Evolutionary conservation across 176 grass and related monocot species (phyloP).

Genomic region (Ensete ventricosum): DNA sequence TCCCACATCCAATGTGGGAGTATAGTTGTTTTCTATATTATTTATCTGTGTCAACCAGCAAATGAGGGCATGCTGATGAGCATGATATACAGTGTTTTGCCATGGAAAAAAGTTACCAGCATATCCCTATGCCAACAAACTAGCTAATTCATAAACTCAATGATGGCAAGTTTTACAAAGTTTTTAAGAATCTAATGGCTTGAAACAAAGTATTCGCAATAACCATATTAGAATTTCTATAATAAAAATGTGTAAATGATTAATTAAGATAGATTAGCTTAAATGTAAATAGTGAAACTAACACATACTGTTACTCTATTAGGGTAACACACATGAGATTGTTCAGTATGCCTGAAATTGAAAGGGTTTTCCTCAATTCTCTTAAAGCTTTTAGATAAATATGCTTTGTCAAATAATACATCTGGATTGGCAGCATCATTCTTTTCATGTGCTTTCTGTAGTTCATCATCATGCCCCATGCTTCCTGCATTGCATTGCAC

Average conservation of each 20-base stretch:
- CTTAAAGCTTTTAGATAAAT: not conserved
- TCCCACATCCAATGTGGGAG: no score
- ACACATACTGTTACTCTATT: not conserved
- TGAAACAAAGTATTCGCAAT: not conserved
- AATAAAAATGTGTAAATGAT: not conserved
- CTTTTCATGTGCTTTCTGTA: slow-evolving; percentile 10
- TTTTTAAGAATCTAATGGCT: not conserved
- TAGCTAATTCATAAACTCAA: not conserved
- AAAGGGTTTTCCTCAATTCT: not conserved
- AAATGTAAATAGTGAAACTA: slow-evolving; percentile 4
- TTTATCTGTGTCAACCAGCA: no score
- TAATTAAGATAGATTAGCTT: not conserved
- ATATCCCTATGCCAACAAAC: not conserved
- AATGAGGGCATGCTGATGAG: no score
- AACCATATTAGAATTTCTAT: not conserved
- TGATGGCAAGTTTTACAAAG: not conserved
- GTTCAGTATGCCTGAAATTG: not conserved
- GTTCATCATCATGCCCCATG: slow-evolving; percentile 1
- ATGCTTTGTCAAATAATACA: slow-evolving; percentile 8
- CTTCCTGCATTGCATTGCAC: not conserved
- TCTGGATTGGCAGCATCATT: not conserved
- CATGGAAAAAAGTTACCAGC: not conserved
- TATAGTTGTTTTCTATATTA: no score
- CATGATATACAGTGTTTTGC: not conserved
- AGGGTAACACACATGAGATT: slow-evolving; percentile 5